These are phyloP conservation scores for Choiromyces venosus DNA, from an alignment of 495 filamentous ascomycete genomes.

Conservation along the genomic window DNA sequence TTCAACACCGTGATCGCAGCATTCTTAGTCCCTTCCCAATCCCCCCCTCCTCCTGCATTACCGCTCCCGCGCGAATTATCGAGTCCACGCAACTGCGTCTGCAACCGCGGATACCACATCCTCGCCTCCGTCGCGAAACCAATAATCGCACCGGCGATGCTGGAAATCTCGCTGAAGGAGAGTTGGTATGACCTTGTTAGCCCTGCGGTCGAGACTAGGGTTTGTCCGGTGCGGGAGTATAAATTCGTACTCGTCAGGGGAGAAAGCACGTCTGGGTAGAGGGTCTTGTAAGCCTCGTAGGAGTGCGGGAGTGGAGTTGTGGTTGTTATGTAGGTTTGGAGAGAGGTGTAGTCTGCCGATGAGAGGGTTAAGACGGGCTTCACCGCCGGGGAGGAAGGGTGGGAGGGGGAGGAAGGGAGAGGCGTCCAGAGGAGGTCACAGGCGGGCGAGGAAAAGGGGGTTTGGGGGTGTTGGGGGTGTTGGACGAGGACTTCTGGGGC, in stretches of 20 bases:
- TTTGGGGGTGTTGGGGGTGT: neutral
- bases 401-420: neutral
- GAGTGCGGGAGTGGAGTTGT: neutral
- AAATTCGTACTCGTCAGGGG: neutral
- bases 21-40: neutral
- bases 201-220: neutral
- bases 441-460: neutral
- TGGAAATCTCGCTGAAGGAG: neutral
- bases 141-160: neutral
- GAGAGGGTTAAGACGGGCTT: neutral
- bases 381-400: neutral
- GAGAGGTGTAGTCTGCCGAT: neutral
- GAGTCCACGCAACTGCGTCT: neutral
- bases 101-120: neutral
- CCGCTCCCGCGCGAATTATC: too few species aligned
- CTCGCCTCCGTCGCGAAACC: neutral
- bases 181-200: neutral
- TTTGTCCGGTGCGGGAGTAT: neutral
- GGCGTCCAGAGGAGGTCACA: neutral
- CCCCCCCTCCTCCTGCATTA: too few species aligned
- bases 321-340: neutral
- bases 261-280: neutral
- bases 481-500: neutral
- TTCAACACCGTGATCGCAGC: neutral
- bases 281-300: neutral